Percentiles rank a stretch among this genome's conserved stretches.
phyloP scores from a whole-genome alignment of 768 basidiomycete genomes.

The Austroboletus eburneus region DNA sequence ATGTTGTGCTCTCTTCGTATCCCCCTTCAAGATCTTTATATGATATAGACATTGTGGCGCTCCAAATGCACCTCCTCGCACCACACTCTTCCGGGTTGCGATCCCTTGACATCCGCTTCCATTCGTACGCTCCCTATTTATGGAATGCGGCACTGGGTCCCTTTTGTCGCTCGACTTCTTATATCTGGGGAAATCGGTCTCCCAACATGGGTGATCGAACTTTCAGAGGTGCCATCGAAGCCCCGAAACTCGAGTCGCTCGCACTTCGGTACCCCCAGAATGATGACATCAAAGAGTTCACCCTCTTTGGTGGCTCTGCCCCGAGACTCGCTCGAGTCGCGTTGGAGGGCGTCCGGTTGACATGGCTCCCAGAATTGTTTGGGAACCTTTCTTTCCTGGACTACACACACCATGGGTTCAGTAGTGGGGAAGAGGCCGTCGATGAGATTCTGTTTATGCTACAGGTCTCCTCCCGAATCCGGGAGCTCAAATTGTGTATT shows the following conservation, averaged over 20 bases:
- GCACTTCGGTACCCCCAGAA: slow-evolving; percentile 57
- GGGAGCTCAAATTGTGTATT: slow-evolving; percentile 54
- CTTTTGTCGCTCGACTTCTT: slow-evolving; percentile 37
- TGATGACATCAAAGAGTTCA: slow-evolving; percentile 65
- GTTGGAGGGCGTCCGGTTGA: slow-evolving; percentile 60
- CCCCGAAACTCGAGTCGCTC: slow-evolving; percentile 48
- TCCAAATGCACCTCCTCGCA: slow-evolving; percentile 54
- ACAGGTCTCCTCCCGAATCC: slow-evolving; percentile 46
- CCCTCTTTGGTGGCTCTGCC: slow-evolving; percentile 57
- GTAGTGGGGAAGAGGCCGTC: slow-evolving; percentile 49
- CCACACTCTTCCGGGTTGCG: slow-evolving; percentile 53
- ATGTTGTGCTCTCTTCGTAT: slow-evolving; percentile 50
- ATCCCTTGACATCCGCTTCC: slow-evolving; percentile 56
- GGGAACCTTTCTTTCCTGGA: slow-evolving; percentile 59
- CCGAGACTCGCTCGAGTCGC: slow-evolving; percentile 53
- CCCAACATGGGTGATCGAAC: slow-evolving; percentile 3
- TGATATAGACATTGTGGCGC: slow-evolving; percentile 45
- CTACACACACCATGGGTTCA: slow-evolving; percentile 72
- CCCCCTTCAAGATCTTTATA: slow-evolving; percentile 14
- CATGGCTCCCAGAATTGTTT: slow-evolving; percentile 61
- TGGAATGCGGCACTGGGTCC: slow-evolving; percentile 63
- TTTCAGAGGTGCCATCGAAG: slow-evolving; percentile 30
- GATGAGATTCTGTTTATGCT: slow-evolving; percentile 58
- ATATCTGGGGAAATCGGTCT: slow-evolving; percentile 23
- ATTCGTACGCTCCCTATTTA: slow-evolving; percentile 55